Evolutionary conservation across 495 filamentous ascomycete genomes (phyloP).

Genomic region (Aspergillus sparsus): DNA sequence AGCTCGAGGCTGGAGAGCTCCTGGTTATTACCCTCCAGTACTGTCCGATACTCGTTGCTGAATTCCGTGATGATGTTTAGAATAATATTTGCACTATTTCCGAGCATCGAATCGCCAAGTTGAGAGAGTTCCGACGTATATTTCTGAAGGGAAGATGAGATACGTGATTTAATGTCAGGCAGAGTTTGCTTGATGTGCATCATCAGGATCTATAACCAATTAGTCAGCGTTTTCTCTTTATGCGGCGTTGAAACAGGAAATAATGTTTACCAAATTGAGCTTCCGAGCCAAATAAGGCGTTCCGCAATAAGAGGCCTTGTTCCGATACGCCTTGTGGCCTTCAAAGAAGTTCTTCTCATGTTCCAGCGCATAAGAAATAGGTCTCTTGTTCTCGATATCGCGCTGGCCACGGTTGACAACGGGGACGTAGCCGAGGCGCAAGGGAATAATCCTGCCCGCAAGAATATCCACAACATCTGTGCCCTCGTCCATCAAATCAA

Average conservation of each 20-base stretch:
- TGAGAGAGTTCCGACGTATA: conserved; percentile 79
- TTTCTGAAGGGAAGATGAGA: conserved; percentile 87
- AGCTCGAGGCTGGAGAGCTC: conserved; percentile 93
- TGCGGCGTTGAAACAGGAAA: background rate
- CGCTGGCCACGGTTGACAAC: conserved; percentile 99
- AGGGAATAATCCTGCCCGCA: conserved; percentile 93
- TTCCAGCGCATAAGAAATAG: conserved; percentile 90
- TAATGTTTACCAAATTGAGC: conserved; percentile 73
- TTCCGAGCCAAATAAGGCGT: conserved; percentile 96
- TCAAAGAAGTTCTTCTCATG: conserved; percentile 97
- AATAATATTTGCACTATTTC: conserved; percentile 93
- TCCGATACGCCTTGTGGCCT: conserved; percentile 96
- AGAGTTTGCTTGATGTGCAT: conserved; percentile 99
- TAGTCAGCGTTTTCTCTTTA: conserved; percentile 7
- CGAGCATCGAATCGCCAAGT: conserved; percentile 93
- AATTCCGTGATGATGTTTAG: conserved; percentile 99
- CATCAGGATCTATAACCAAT: conserved; percentile 77
- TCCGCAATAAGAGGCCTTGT: conserved; percentile 98
- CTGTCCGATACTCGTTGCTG: conserved; percentile 92
- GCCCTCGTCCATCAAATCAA: conserved; percentile 99
- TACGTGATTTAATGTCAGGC: conserved; percentile 96
- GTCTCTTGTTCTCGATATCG: conserved; percentile 96
- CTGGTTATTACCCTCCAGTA: conserved; percentile 93
- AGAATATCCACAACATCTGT: conserved; percentile 99
- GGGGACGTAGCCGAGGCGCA: conserved; percentile 94